Percentiles rank a stretch among this genome's conserved stretches.
Conservation (phyloP, 306 rosid species). For the Comarum palustre region DNA sequence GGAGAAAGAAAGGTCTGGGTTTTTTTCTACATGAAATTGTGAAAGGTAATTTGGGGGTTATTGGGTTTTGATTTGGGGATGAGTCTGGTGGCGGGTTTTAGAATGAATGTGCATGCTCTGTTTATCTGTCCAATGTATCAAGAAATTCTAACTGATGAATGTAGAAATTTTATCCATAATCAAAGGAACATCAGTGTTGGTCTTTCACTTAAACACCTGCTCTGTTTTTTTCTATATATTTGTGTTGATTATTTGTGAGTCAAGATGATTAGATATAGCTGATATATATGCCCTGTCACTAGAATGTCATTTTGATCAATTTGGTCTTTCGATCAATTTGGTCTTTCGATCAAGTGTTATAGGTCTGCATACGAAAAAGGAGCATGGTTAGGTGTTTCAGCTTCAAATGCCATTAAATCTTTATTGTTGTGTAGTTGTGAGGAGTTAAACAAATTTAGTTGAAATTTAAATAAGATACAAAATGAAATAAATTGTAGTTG, state of each 20-base stretch:
- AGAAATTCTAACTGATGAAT: constrained; percentile 2
- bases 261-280: background rate
- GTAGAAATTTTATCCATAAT: constrained; percentile 22
- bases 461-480: no score
- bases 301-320: background rate
- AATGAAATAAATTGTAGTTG: no score
- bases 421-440: no score
- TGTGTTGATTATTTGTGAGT: background rate
- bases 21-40: no score
- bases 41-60: no score
- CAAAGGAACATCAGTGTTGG: background rate
- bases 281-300: background rate
- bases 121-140: no score
- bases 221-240: background rate
- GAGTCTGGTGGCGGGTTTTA: no score
- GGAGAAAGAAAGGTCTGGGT: no score
- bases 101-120: no score
- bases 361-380: background rate
- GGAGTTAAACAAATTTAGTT: no score
- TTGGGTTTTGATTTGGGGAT: no score
- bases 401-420: background rate
- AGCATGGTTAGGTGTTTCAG: background rate
- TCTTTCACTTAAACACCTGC: background rate
- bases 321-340: no score
- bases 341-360: background rate